Base-by-base conservation (phyloP, 2,329 filamentous ascomycete species). In the Cladophialophora psammophila region DNA sequence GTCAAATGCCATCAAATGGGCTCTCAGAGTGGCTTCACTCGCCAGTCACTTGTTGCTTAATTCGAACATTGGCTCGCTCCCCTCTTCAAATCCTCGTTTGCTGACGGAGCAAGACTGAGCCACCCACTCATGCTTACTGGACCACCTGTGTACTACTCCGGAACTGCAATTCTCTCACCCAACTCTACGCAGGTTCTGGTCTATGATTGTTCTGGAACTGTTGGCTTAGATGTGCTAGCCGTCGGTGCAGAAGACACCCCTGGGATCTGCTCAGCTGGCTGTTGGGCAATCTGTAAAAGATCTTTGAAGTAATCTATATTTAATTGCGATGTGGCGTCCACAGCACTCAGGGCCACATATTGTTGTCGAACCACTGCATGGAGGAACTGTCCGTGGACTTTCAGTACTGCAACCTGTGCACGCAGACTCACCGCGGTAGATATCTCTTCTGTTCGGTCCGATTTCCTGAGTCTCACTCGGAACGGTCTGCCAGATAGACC, bases 71-170 rank as follows among this genome's bases (percentile, higher is more conserved):
- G 26, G n/a, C 13, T 10, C 12, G 13, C 13, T 2, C 13, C 18
- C 15, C 13, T n/a, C 5, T 52, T 42, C 34, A 3, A 31, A 20
- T 34, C 38, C n/a, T 9, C 18, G 45, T 50, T 45, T 60, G 57
- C 57, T 60, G 42, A 60, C 57, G 36, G 57, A 52, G 40, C 57
- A 20, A 35, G 42, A 60, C 57, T 52, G 57, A 52, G 40, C 57
- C 38, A 35, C 26, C 31, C 34, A 10, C 42, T 13, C 31, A 60
- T 60, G 57, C 57, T 60, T 50, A 60, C 42, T 60, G 12, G 40
- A 7, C 56, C 9, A 48, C 20, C 5, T 20, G 18, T 50, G 26
- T 50, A 50, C 45, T 31, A 26, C 45, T 50, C 26, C 18, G 3
- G 45, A 31, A 31, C 26, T 26, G 26, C 26, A 26, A 26, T 26